Evolutionary conservation across 169 alveolate species (phyloP).

Genomic region (Eimeria sp.): DNA sequence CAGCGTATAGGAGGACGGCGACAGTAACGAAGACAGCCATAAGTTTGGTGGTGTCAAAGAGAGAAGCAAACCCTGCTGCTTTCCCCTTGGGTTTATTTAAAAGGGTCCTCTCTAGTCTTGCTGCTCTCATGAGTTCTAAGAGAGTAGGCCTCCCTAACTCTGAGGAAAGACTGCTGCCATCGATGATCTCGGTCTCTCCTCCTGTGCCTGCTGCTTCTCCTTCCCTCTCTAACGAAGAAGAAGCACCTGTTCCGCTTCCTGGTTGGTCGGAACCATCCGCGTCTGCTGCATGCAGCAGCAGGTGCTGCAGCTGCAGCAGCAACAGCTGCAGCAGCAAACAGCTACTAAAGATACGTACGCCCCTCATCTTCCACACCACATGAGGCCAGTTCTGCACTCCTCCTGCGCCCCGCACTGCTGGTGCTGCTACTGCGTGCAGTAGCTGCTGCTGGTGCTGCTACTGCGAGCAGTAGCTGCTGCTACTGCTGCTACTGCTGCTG

Average conservation of each 20-base stretch:
- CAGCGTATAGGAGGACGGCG: conserved; percentile 16
- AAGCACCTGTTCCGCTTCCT: neutral
- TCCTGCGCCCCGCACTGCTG: neutral
- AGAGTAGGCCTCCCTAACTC: neutral
- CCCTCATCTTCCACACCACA: neutral
- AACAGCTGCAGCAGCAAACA: neutral
- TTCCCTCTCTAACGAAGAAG: neutral
- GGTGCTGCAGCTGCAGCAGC: neutral
- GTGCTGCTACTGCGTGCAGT: neutral
- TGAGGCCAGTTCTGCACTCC: neutral
- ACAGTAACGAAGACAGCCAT: conserved; percentile 8
- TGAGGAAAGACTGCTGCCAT: neutral
- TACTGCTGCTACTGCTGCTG: neutral
- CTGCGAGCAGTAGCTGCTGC: neutral
- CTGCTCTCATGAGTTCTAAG: neutral
- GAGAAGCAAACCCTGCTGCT: neutral
- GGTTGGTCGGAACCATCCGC: neutral
- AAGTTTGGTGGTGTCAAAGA: neutral
- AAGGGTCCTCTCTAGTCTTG: neutral
- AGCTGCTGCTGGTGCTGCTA: neutral
- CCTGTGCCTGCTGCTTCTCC: neutral
- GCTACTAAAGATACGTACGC: neutral
- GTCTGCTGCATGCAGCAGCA: neutral
- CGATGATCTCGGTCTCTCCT: neutral
- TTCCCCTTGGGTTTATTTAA: neutral